Evolutionary conservation across 306 rosid species (phyloP), one percentile per base, ranked within the genome.

Genomic region (Hippophae tibetana): DNA sequence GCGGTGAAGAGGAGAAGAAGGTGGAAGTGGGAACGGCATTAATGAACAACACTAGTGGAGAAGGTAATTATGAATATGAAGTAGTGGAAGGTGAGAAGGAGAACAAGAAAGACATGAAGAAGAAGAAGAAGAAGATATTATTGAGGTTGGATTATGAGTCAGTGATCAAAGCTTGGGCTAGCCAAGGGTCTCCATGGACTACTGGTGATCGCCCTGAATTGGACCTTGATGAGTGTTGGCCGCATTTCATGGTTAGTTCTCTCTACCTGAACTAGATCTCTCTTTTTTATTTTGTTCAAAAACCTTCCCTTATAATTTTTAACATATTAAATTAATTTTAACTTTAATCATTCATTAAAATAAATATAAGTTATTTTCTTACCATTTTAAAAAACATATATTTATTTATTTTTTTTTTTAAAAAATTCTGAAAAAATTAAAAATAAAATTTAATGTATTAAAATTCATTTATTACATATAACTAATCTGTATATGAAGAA

Each of bases 121-220:
- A 53, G 3, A 13, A 31, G 9, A 47, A 56, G 72, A 50, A n/a
- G 42, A 63, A 76, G 65, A 75, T 69, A 47, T 47, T 80, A 43
- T 64, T 93, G 89, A 86, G 73, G 68, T 65, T 93, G 42, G 79
- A 93, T 68, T 84, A 87, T n/a, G 99, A 86, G 44, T 84, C 74
- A 3, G 90, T 93, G 10, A 84, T 84, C 26, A 56, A 76, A 3
- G 89, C 89, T 31, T 93, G 99, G 99, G 81, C 69, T 40, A 56
- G 76, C 65, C 79, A 85, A 41, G 83, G 80, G 38, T 82, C 89
- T 50, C 97, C 95, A 0, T 93, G 97, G 95, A 81, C 86, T 1
- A 71, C 66, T 6, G 94, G 84, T 4, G 68, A 76, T 18, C 84
- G 79, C 14, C 95, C 97, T 5, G 76, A 78, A 41, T 66, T 93